Evolutionary conservation across 768 basidiomycete species (phyloP), one percentile per base, ranked within the genome.

Genomic region (Suillus hirtellus): DNA sequence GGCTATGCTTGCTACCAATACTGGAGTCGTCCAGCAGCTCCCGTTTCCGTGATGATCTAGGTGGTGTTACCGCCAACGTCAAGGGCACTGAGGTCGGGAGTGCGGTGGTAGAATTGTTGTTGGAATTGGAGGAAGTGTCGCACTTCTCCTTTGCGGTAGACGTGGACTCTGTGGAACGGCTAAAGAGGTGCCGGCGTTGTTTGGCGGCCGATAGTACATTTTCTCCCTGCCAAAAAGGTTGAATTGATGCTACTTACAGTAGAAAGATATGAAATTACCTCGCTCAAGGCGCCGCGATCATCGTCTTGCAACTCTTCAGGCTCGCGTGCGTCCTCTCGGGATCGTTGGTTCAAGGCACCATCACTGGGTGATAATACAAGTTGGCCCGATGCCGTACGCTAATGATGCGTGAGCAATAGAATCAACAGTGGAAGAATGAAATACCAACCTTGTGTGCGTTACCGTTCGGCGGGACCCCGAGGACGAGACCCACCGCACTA

Each of bases 301-400:
- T 87, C 87, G 4, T 81, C 81, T 24, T 38, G 55, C 15, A 40
- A 40, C 31, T 76, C 78, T 37, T 64, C 72, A 5, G 68, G 68
- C 37, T 71, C 71, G 27, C 76, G 74, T 24, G 75, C 77, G n/a
- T 74, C 82, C 1, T 74, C 76, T n/a, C 73, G 76, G 14, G 78
- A 74, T 17, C 64, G 59, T 11, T 17, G 34, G 46, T 80, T 82
- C 21, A 90, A 73, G 8, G 82, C 82, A 19, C 82, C 76, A 64
- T 90, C 90, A 63, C 86, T 89, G 0, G 89, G 86, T 1, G 89
- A 89, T 24, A 86, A 70, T 10, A 75, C 73, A 60, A 89, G 70
- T 10, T 84, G 82, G 2, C 81, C 70, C 11, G 89, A 85, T 3
- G 86, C 81, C 14, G 63, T 70, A 76, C 83, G 84, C 77, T 77